Evolutionary conservation across 1,284 basidiomycete species (phyloP), one percentile per base, ranked within the genome.

Genomic region (Xanthoconium separans): DNA sequence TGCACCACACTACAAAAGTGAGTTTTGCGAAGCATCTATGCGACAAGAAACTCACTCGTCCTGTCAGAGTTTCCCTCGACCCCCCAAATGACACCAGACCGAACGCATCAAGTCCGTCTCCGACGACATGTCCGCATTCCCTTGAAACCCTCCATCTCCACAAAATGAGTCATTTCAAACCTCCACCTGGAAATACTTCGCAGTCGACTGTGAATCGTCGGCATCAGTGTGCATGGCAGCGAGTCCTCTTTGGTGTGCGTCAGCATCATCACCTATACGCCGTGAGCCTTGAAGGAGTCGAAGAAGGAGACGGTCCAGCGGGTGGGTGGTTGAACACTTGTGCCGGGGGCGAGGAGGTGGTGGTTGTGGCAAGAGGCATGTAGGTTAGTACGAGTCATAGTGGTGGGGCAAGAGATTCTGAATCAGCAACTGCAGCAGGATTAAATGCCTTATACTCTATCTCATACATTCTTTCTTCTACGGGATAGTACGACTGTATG

Each of bases 171-270:
- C 4, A 13, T 37, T 18, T 6, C n/a, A 3, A 50, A 42, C 15
- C 18, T 18, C n/a, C 55, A 91, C 85, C 2, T 91, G 89, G 45
- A 87, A 84, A 68, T 94, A 89, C 59, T 72, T 96, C 30, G 87
- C 93, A 0, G 76, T 98, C 42, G 95, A 98, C 70, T 98, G 95
- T 64, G 95, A 73, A 98, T 99, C 95, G 96, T 99, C 4, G 96
- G 95, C 2, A 84, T 98, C 8, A 95, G 95, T 0, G 80, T 85
- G 11, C 79, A 89, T 31, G 95, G 93, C 11, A 82, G 49, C 60
- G 69, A 97, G 67, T 94, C 90, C 0, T 87, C 88, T 0, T 78
- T 98, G 2, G 96, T 95, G 2, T 87, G 95, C 41, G 93, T 98
- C 52, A 93, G 51, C 46, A 43, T 53, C 18, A 45, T 43, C 33